Percentiles rank a stretch among this genome's conserved stretches.
phyloP scores from a whole-genome alignment of 768 basidiomycete species.

The Macrolepiota dolichaula region DNA sequence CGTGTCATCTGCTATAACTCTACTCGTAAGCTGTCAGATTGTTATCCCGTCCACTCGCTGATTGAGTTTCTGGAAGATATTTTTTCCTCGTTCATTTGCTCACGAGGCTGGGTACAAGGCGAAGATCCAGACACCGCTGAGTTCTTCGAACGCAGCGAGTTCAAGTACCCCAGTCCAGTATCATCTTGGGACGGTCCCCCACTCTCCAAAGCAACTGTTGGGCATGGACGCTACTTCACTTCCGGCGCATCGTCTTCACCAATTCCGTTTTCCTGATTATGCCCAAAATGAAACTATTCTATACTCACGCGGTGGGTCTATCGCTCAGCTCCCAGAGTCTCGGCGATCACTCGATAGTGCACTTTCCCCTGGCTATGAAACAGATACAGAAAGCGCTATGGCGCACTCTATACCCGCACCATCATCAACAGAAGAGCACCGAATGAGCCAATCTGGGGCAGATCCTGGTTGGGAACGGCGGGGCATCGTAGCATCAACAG shows the following conservation, averaged over 20 bases:
- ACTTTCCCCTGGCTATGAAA: constrained; percentile 37
- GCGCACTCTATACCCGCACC: constrained; percentile 19
- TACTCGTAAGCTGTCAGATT: constrained; percentile 49
- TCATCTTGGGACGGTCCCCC: constrained; percentile 14
- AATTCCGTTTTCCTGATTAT: constrained; percentile 22
- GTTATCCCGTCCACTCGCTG: not conserved
- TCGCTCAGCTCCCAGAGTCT: constrained; percentile 6
- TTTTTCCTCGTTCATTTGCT: constrained; percentile 74
- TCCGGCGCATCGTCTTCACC: constrained; percentile 17
- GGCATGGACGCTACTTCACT: constrained; percentile 11
- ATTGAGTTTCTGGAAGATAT: constrained; percentile 42
- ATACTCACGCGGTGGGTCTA: not conserved
- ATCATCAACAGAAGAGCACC: constrained; percentile 5
- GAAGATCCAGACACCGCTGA: constrained; percentile 28
- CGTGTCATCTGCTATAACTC: constrained; percentile 76
- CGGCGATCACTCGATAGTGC: constrained; percentile 25
- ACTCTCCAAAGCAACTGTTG: constrained; percentile 13
- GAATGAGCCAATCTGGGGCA: not conserved
- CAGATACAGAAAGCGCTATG: constrained; percentile 29
- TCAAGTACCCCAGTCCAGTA: constrained; percentile 25
- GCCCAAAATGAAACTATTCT: not conserved
- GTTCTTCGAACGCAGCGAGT: constrained; percentile 24
- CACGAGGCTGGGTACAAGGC: constrained; percentile 61
- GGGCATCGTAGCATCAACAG: constrained; percentile 9
- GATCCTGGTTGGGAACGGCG: constrained; percentile 11